Conservation (phyloP, 2,329 filamentous ascomycete species). For the Cordyceps militaris region DNA sequence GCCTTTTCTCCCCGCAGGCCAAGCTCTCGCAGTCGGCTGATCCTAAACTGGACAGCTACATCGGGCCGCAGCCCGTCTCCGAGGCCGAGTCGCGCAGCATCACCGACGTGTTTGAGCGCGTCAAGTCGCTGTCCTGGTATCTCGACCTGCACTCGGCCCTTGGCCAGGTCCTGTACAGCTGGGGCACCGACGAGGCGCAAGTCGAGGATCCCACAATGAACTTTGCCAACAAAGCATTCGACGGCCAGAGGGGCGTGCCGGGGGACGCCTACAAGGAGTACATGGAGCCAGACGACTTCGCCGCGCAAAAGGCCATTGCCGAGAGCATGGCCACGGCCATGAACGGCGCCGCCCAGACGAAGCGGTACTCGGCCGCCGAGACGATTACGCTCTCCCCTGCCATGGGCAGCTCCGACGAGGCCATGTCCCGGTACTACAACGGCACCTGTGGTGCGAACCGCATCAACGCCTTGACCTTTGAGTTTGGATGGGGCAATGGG, state of each 20-base stretch:
- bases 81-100: slow-evolving; percentile 51
- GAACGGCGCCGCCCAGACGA: slow-evolving; percentile 17
- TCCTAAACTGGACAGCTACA: slow-evolving; percentile 40
- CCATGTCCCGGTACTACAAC: slow-evolving; percentile 35
- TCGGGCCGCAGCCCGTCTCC: slow-evolving; percentile 43
- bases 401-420: slow-evolving; percentile 40
- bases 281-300: slow-evolving; percentile 29
- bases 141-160: slow-evolving; percentile 51
- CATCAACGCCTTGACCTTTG: slow-evolving; percentile 37
- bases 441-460: slow-evolving; percentile 26
- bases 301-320: slow-evolving; percentile 26
- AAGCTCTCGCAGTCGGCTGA: slow-evolving; percentile 20
- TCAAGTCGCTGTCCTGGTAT: slow-evolving; percentile 46
- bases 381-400: slow-evolving; percentile 34
- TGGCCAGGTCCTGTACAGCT: slow-evolving; percentile 46
- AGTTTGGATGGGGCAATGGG: slow-evolving; percentile 34
- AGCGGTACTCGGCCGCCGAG: slow-evolving; percentile 23
- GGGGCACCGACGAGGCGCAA: slow-evolving; percentile 50
- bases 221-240: slow-evolving; percentile 45
- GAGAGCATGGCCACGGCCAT: slow-evolving; percentile 32
- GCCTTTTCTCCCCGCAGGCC: slow-evolving; percentile 31
- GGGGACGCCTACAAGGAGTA: slow-evolving; percentile 41
- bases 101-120: slow-evolving; percentile 44
- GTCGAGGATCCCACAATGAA: slow-evolving; percentile 37
- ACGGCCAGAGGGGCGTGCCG: slow-evolving; percentile 43